phyloP scores from a whole-genome alignment of 441 rosid species.

The Viola pubescens region DNA sequence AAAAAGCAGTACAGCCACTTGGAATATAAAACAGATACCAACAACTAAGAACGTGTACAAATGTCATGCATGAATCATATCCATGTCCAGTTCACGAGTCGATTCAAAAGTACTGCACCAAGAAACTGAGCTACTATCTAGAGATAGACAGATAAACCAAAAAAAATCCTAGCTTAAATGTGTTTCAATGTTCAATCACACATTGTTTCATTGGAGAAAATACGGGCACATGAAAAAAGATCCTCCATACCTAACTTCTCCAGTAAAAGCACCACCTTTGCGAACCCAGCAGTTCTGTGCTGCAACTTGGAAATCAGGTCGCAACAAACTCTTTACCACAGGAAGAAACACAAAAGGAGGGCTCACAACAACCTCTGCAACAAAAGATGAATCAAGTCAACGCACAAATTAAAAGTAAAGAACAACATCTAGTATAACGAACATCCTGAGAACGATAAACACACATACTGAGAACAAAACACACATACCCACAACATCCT shows the following conservation, averaged over 20 bases:
- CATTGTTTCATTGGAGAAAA: too few species aligned
- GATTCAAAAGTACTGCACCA: too few species aligned
- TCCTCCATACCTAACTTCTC: conserved; percentile 51
- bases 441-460: neutral
- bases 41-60: too few species aligned
- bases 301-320: conserved; percentile 53
- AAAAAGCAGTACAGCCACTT: too few species aligned
- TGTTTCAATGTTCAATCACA: too few species aligned
- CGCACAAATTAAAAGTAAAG: neutral
- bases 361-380: conserved; percentile 68
- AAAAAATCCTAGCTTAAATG: too few species aligned
- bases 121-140: too few species aligned
- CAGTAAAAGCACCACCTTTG: conserved; percentile 69
- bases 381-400: neutral
- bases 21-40: too few species aligned
- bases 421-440: neutral
- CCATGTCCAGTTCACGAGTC: too few species aligned
- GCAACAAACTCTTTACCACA: conserved; percentile 35
- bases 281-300: conserved; percentile 78
- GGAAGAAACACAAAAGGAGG: conserved; percentile 67
- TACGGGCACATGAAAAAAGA: neutral
- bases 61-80: too few species aligned
- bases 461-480: neutral
- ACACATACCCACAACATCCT: conserved; percentile 50
- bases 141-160: too few species aligned